A percentile compares a stretch with the other conserved stretches of the same genome.
Conservation (phyloP, 257 asterid genomes). For the Solanum phureja region DNA sequence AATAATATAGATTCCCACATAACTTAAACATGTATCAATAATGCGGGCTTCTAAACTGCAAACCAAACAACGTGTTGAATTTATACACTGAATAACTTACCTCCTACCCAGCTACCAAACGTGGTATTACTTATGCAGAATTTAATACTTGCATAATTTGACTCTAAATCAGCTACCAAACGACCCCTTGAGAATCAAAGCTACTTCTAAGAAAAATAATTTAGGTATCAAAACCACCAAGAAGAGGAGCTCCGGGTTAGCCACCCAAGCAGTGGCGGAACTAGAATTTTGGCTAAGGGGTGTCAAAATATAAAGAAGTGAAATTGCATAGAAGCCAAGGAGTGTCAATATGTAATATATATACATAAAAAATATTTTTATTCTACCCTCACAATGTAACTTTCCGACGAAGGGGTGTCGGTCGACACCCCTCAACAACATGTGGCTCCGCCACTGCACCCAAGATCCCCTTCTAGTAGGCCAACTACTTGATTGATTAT, state of each 20-base stretch:
- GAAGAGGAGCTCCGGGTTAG: neutral
- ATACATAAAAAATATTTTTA: too few relatives aligned
- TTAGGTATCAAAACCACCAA: neutral
- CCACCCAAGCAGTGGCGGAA: neutral
- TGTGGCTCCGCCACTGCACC: neutral
- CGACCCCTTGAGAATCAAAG: neutral
- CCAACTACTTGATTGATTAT: neutral
- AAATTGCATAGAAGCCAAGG: too few relatives aligned
- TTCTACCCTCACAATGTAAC: too few relatives aligned
- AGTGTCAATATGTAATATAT: too few relatives aligned
- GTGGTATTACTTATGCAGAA: neutral
- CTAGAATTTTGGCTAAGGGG: too few relatives aligned
- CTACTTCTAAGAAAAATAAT: neutral
- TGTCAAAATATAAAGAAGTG: too few relatives aligned
- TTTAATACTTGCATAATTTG: neutral
- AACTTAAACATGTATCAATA: neutral
- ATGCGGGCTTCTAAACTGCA: neutral
- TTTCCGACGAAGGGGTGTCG: too few relatives aligned
- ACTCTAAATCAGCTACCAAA: neutral
- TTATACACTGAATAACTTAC: neutral
- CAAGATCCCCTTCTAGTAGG: neutral
- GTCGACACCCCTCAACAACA: too few relatives aligned
- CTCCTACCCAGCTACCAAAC: neutral
- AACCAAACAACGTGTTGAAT: neutral
- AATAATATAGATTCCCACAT: neutral